Evolutionary conservation across 78 protist genomes (phyloP), one percentile per base, ranked within the genome.

Genomic region (Dictyostelium capitatum): DNA sequence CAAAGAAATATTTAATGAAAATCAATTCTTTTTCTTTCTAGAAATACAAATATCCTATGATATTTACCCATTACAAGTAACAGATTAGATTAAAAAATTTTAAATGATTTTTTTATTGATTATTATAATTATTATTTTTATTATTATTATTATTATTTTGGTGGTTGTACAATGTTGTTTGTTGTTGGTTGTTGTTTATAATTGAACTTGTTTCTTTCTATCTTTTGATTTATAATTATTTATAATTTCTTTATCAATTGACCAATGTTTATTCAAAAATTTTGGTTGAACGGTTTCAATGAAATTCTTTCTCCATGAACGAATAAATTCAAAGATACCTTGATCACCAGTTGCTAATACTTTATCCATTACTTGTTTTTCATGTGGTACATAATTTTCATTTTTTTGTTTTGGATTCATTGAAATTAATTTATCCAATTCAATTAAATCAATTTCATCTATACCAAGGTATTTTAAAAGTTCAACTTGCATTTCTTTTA

Each of bases 331-430:
- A 15, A 59, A 20, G 32, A 87, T 77, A 50, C 84, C 93, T 64
- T 75, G 47, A 25, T 87, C 93, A 51, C 93, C 93, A 8, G 48
- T 56, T 6, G 65, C 46, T 2, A 87, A 46, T 10, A 87, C 93
- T 37, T 74, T 87, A 32, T 87, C 93, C 93, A 87, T 87, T 1
- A 87, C 93, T 57, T 25, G 20, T 50, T 87, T 87, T 46, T 87
- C 93, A 64, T 77, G 84, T 20, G 93, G 53, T 4, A 87, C 70
- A 77, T 77, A 87, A 47, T 57, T 8, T 25, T 56, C 80, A 28
- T 64, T 43, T 54, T 64, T 87, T 20, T 48, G 30, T 23, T 64
- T 74, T 74, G 80, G 67, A 30, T 74, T 77, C 12, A 23, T 28
- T 32, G 43, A 15, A 12, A 77, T 54, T 32, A 87, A 28, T 41